A percentile compares a stretch with the other conserved stretches of the same genome.
Evolutionary conservation across 306 rosid genomes (phyloP).

Genomic region (Ochetophila trinervis): DNA sequence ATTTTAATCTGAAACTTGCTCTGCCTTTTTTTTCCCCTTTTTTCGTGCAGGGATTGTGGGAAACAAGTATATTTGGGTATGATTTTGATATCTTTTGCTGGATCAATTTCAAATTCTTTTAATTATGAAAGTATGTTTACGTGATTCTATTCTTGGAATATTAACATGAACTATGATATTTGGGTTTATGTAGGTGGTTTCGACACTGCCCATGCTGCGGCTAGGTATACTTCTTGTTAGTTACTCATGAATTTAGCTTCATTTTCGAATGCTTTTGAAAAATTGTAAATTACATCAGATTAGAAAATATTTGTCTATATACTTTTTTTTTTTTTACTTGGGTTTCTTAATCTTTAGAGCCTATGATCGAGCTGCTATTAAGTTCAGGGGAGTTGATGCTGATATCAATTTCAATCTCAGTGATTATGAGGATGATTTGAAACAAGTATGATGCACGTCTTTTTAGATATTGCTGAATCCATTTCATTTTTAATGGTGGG

Average conservation of each 20-base stretch:
- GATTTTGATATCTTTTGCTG: slow-evolving; percentile 30
- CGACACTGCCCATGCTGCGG: slow-evolving; percentile 98
- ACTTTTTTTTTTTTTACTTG: slow-evolving; percentile 17
- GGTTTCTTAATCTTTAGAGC: slow-evolving; percentile 56
- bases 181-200: slow-evolving; percentile 78
- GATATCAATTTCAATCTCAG: slow-evolving; percentile 85
- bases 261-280: slow-evolving; percentile 4
- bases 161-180: slow-evolving; percentile 20
- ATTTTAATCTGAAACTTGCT: slow-evolving; percentile 6
- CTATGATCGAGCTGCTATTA: slow-evolving; percentile 96
- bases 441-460: slow-evolving; percentile 52
- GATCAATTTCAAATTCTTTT: slow-evolving; percentile 22
- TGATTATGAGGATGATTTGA: slow-evolving; percentile 94
- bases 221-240: slow-evolving; percentile 52
- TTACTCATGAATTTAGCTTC: background rate
- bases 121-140: slow-evolving; percentile 10
- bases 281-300: background rate
- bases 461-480: slow-evolving; percentile 11
- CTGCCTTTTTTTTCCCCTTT: slow-evolving; percentile 15
- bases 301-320: background rate
- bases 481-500: slow-evolving; percentile 2
- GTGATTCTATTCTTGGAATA: slow-evolving; percentile 38
- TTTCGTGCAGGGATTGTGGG: slow-evolving; percentile 86
- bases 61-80: slow-evolving; percentile 96
- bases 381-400: slow-evolving; percentile 97